Base-by-base conservation (phyloP, 1,284 basidiomycete species). In the Austropuccinia psidii region DNA sequence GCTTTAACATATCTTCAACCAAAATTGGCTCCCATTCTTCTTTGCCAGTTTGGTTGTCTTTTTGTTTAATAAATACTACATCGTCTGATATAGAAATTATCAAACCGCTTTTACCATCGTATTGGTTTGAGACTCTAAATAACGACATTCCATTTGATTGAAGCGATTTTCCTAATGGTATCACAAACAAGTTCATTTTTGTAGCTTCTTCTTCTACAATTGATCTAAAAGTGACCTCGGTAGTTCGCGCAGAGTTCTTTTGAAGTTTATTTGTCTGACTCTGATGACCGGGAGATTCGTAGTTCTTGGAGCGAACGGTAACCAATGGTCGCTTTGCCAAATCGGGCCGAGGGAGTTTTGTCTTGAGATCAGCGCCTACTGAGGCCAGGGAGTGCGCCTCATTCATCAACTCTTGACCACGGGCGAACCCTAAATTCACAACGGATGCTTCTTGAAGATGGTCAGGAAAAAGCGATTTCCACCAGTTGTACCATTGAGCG, bases 401-500 rank as follows among this genome's bases (percentile, higher is more conserved):
- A 31, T 73, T 73, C 60, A 73, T 73, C 24, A 73, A n/a, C 29
- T 64, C 60, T 11, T 50, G 45, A 4, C 60, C 70, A 9, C 37
- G 21, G 31, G 70, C 60, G 37, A 73, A 73, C 13, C 70, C 70
- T 15, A 55, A 19, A 29, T 49, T 58, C n/a, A 67, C 52, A 19
- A 64, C 39, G 11, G 43, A 39, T 29, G 58, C 43, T 27, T 49
- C 43, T 13, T 73, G 35, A 21, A 72, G 55, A 15, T 33, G 27
- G 29, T 72, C 68, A 6, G 70, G 70, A 27, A 73, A 55, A 4
- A 45, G 33, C 1, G 47, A 45, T 47, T 55, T 73, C 70, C 70
- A 73, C 70, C 70, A 73, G 21, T 64, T 64, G 31, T 54, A 62
- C 95, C 96, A 98, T 75, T 89, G 86, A 0, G 90, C 90, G 4